Conservation (phyloP, 108 stramenopile species). For the Discostella stelligeroides region DNA sequence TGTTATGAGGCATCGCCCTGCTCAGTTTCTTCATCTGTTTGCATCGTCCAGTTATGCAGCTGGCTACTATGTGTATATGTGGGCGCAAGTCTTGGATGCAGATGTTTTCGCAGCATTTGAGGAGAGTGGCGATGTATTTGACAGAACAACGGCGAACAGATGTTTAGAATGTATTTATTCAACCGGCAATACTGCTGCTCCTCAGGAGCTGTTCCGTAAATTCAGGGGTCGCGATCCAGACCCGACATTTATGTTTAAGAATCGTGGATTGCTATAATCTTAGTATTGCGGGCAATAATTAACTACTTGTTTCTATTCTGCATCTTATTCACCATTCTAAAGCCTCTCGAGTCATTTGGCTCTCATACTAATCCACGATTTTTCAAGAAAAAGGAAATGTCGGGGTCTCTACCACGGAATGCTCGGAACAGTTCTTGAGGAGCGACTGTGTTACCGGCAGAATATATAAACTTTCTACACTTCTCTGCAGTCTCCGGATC, state of each 20-base stretch:
- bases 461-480: slow-evolving; percentile 70
- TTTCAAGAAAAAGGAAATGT: slow-evolving; percentile 69
- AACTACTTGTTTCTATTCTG: not conserved
- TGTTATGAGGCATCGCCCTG: slow-evolving; percentile 80
- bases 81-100: slow-evolving; percentile 67
- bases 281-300: not conserved
- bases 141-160: slow-evolving; percentile 50
- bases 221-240: slow-evolving; percentile 84
- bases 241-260: slow-evolving; percentile 69
- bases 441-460: slow-evolving; percentile 72
- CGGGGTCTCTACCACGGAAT: slow-evolving; percentile 77
- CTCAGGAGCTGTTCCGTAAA: slow-evolving; percentile 68
- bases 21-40: slow-evolving; percentile 75
- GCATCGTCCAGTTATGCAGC: slow-evolving; percentile 61
- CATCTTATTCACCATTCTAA: not conserved
- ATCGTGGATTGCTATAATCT: slow-evolving; percentile 48
- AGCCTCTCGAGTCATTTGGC: not conserved
- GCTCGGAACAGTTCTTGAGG: slow-evolving; percentile 75
- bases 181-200: slow-evolving; percentile 69
- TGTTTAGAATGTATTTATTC: slow-evolving; percentile 71
- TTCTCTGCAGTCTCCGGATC: slow-evolving; percentile 57
- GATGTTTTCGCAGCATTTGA: slow-evolving; percentile 81
- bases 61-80: slow-evolving; percentile 67
- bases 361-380: slow-evolving; percentile 58
- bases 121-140: slow-evolving; percentile 74